These are phyloP conservation scores for Nemania abortiva DNA, from an alignment of 2,329 filamentous ascomycete genomes.

Conservation along the genomic window DNA sequence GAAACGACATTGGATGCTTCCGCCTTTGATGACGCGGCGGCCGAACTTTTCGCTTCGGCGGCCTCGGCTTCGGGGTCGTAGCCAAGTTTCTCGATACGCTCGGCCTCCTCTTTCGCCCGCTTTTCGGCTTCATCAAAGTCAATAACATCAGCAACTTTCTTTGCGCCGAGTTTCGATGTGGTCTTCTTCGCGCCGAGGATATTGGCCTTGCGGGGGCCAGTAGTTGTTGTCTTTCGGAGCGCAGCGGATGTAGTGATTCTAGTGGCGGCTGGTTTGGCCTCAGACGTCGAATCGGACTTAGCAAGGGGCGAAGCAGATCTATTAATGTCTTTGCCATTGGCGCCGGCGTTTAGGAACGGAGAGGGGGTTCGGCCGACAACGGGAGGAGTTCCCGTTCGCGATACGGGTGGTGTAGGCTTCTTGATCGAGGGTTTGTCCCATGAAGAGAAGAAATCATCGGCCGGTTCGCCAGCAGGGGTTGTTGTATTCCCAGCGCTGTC, in stretches of 20 bases:
- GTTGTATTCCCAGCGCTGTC: constrained; percentile 73
- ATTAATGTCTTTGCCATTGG: constrained; percentile 77
- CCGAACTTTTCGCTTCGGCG: constrained; percentile 58
- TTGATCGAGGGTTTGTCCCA: constrained; percentile 99
- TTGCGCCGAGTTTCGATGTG: constrained; percentile 85
- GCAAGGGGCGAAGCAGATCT: constrained; percentile 87
- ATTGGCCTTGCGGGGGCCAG: constrained; percentile 81
- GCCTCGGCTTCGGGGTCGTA: constrained; percentile 93
- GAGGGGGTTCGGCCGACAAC: constrained; percentile 84
- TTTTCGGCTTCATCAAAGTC: constrained; percentile 98
- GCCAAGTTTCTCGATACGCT: constrained; percentile 93
- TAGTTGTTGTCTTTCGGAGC: constrained; percentile 79
- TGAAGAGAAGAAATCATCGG: constrained; percentile 97
- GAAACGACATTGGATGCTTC: constrained; percentile 73
- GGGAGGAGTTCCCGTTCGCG: constrained; percentile 87
- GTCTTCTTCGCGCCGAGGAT: constrained; percentile 88
- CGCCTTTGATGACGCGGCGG: constrained; percentile 49
- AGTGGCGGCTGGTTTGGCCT: constrained; percentile 72
- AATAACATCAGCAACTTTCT: constrained; percentile 88
- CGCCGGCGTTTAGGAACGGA: constrained; percentile 86
- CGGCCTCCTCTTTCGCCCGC: constrained; percentile 96
- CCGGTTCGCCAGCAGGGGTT: constrained; percentile 83
- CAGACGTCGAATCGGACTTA: constrained; percentile 67
- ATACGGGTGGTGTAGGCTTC: constrained; percentile 92
- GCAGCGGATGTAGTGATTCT: constrained; percentile 82